Evolutionary conservation across 1,284 basidiomycete species (phyloP).

Genomic region (Sporisorium graminicola): DNA sequence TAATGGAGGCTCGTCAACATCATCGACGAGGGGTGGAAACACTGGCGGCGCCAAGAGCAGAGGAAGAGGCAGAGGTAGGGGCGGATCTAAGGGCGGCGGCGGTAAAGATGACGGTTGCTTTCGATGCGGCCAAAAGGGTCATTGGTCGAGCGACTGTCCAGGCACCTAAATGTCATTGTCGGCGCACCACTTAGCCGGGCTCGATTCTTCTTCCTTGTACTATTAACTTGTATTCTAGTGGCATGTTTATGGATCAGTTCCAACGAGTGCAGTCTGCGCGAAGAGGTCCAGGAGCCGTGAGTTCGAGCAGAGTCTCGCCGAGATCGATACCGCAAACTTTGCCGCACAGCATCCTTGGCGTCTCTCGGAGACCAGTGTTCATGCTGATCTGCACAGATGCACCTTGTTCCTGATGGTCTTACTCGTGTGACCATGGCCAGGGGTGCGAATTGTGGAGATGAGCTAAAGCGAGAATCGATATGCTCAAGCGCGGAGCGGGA

Average conservation of each 20-base stretch:
- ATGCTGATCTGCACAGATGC: neutral
- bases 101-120: conserved; percentile 41
- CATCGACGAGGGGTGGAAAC: neutral
- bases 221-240: conserved; percentile 3
- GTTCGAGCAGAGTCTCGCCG: neutral
- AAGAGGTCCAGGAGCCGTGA: no score
- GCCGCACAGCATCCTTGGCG: neutral
- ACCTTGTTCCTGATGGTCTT: neutral
- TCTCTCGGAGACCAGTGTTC: neutral
- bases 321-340: neutral
- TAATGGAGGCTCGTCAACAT: conserved; percentile 5
- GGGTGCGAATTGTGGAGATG: neutral
- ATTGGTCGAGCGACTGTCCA: conserved; percentile 66
- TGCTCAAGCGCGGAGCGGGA: neutral
- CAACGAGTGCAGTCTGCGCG: neutral
- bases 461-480: neutral
- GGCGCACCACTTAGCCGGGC: no score
- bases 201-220: neutral
- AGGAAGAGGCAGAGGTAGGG: conserved; percentile 6
- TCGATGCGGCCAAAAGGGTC: conserved; percentile 51
- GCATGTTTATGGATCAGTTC: neutral
- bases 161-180: no score
- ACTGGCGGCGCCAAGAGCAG: neutral
- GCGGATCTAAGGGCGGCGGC: conserved; percentile 11
- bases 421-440: neutral